phyloP scores from a whole-genome alignment of 2,329 filamentous ascomycete genomes.

The Aspergillus ibericus region DNA sequence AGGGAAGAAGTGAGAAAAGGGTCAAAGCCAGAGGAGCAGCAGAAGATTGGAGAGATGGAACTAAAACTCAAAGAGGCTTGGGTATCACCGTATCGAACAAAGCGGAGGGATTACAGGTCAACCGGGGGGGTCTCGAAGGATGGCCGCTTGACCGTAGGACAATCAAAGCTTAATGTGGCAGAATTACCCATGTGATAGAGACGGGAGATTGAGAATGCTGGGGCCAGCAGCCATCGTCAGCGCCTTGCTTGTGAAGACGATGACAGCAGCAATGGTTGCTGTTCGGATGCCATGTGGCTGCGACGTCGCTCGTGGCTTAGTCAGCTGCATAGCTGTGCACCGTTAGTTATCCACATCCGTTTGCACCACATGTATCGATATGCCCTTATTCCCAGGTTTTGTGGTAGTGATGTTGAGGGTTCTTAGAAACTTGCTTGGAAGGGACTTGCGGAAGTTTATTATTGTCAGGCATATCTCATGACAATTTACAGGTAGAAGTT shows the following conservation, averaged over 20 bases:
- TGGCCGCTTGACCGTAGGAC: conserved; percentile 3
- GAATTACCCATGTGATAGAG: conserved; percentile 11
- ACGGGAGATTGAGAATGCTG: neutral
- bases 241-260: conserved; percentile 7
- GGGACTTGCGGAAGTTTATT: no score
- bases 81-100: conserved; percentile 13
- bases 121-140: neutral
- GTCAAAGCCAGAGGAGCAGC: neutral
- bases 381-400: no score
- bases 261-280: neutral
- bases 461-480: no score
- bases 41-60: neutral
- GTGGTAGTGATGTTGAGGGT: no score
- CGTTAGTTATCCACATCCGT: neutral
- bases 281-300: conserved; percentile 14
- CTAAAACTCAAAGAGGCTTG: conserved; percentile 7
- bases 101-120: conserved; percentile 2
- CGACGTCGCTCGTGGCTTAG: conserved; percentile 7
- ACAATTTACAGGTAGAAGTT: no score
- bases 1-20: neutral
- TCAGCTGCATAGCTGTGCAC: conserved; percentile 5
- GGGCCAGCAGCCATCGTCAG: conserved; percentile 6
- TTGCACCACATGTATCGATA: neutral
- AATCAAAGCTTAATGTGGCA: conserved; percentile 9
- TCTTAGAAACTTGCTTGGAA: no score